phyloP scores from a whole-genome alignment of 257 asterid species.

The Solanum sejunctum region DNA sequence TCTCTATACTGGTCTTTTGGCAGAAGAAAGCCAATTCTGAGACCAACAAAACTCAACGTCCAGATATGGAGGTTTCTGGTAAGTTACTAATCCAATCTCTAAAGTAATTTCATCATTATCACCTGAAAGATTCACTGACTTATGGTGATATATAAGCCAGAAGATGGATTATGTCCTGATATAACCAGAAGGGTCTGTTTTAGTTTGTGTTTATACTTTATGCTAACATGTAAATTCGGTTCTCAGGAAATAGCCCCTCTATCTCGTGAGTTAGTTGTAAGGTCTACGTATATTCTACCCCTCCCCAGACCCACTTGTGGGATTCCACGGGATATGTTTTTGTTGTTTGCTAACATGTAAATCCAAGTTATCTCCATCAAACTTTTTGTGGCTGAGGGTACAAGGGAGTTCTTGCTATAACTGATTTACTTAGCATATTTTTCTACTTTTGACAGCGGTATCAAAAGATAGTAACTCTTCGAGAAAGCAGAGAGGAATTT shows the following conservation, averaged over 20 bases:
- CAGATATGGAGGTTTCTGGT: slow-evolving; percentile 18
- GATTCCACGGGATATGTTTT: no score
- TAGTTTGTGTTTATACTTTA: slow-evolving; percentile 30
- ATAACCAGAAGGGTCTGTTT: slow-evolving; percentile 5
- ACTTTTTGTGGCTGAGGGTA: slow-evolving; percentile 27
- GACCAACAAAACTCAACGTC: not conserved
- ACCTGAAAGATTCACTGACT: not conserved
- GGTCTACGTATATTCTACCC: no score
- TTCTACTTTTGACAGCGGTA: not conserved
- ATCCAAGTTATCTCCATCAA: slow-evolving; percentile 38
- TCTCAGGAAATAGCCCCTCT: no score
- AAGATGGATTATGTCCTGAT: slow-evolving; percentile 4
- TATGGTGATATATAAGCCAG: not conserved
- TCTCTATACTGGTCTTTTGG: slow-evolving; percentile 9
- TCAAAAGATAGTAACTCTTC: not conserved
- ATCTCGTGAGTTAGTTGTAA: no score
- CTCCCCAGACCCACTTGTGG: no score
- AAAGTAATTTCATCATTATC: not conserved
- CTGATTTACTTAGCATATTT: slow-evolving; percentile 22
- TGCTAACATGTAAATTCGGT: not conserved
- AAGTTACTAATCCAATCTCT: slow-evolving; percentile 8
- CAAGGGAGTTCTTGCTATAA: slow-evolving; percentile 35
- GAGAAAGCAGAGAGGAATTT: not conserved
- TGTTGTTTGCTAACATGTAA: no score
- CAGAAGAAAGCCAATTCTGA: slow-evolving; percentile 16